Evolutionary conservation across 192 early-diverging fungal genomes (phyloP).

Genomic region (Funneliformis mosseae): DNA sequence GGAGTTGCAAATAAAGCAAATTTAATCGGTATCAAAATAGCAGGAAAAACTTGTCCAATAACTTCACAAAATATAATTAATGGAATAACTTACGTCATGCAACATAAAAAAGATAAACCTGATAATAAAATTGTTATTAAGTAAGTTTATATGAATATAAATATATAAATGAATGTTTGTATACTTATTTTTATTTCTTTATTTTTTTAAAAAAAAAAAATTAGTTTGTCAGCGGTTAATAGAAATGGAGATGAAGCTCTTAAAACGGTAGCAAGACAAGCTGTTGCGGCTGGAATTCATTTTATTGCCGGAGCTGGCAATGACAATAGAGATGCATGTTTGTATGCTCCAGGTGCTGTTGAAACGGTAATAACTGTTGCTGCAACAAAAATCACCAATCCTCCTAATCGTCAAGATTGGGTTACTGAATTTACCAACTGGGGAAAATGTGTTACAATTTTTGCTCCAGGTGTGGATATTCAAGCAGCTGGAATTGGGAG

Average conservation of each 20-base stretch:
- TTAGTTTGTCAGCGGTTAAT: not conserved
- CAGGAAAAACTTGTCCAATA: conserved; percentile 57
- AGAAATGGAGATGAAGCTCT: conserved; percentile 28
- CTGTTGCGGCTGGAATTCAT: conserved; percentile 42
- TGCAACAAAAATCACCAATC: conserved; percentile 31
- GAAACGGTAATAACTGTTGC: conserved; percentile 49
- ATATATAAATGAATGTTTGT: conserved; percentile 64
- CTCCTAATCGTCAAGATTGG: conserved; percentile 38
- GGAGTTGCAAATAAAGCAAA: conserved; percentile 69
- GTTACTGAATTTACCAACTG: conserved; percentile 52
- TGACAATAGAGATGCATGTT: conserved; percentile 55
- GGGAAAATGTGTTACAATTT: conserved; percentile 63
- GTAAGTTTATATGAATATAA: conserved; percentile 37
- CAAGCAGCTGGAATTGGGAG: conserved; percentile 48
- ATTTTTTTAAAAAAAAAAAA: conserved; percentile 34
- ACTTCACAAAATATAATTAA: conserved; percentile 56
- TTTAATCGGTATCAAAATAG: conserved; percentile 61
- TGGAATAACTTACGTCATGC: conserved; percentile 49
- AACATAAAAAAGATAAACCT: conserved; percentile 31
- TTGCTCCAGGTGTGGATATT: conserved; percentile 63
- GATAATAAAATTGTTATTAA: conserved; percentile 31
- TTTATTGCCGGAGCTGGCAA: conserved; percentile 68
- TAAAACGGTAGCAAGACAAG: not conserved
- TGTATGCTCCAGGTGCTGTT: conserved; percentile 51
- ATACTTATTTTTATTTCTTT: conserved; percentile 49